Conservation (phyloP, 2,329 filamentous ascomycete genomes). For the Aureobasidium musti region DNA sequence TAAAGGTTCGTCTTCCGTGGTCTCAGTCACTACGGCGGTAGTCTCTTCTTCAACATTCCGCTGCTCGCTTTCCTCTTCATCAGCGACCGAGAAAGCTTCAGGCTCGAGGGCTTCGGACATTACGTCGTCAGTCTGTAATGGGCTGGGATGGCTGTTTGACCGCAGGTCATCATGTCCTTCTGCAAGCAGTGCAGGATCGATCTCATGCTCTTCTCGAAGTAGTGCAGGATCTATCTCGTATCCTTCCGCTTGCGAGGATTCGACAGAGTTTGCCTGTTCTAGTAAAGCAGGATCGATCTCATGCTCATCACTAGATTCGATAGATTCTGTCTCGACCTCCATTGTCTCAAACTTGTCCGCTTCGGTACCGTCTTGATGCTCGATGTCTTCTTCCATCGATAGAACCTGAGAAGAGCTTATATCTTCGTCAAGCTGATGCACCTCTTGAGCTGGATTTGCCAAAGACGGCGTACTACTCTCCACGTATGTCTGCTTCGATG, state of each 20-base stretch:
- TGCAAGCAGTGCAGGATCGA: slow-evolving; percentile 13
- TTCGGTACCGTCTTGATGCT: neutral
- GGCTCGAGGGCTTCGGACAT: slow-evolving; percentile 5
- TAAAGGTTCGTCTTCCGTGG: neutral
- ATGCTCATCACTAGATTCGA: neutral
- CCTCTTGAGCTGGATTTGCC: neutral
- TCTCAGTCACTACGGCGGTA: neutral
- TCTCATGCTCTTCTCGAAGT: slow-evolving; percentile 5
- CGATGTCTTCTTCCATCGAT: neutral
- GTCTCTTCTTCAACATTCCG: neutral
- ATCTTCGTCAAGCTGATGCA: neutral
- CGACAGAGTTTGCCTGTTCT: neutral
- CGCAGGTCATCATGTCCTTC: neutral
- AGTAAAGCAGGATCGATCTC: slow-evolving; percentile 14
- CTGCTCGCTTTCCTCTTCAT: neutral
- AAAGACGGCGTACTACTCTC: neutral
- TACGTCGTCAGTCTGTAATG: neutral
- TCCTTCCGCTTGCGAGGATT: neutral
- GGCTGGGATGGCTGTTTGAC: neutral
- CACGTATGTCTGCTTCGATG: neutral
- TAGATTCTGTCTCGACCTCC: neutral
- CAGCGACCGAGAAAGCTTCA: neutral
- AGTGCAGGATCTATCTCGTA: slow-evolving; percentile 9
- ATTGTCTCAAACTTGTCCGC: neutral
- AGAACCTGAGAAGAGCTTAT: neutral